Base-by-base conservation (phyloP, 83 land plant genomes). In the Picea abies region DNA sequence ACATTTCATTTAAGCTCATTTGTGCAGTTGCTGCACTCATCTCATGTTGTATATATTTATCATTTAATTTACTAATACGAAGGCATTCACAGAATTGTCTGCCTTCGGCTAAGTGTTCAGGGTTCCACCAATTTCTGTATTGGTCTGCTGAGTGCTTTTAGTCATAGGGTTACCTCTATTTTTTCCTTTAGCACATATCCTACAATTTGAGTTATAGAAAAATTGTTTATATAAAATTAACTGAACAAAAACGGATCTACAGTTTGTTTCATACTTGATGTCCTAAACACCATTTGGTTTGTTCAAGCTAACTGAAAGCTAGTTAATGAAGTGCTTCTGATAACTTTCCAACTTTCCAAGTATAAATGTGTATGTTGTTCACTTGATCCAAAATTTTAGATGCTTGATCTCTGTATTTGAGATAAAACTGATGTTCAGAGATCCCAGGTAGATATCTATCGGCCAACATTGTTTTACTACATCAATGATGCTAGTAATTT, bases 61-160 rank as follows among this genome's bases (percentile, higher is more conserved):
- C 58, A 56, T 56, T 56, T 56, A 56, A 56, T 56, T 52, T 56
- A 56, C 58, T 56, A 56, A 56, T 56, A 56, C 15, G 58, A 56
- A 56, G 58, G 58, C 58, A 56, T 56, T 56, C 58, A 12, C 15
- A 56, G 58, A 56, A 56, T 56, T 56, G 58, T 56, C 58, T 56
- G 58, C 58, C 58, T 56, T 56, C 58, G 3, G 58, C 58, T 56
- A 56, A 56, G 58, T 11, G 58, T 56, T 56, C 58, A 56, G 15
- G 58, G 15, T 56, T 56, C 58, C 58, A 11, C 58, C 15, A 11
- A 11, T 11, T 56, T 11, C 58, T 56, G 58, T 56, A 56, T 11
- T 56, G 14, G 49, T 17, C 75, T 70, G 75, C 37, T 35, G 47
- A 70, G 75, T n/a, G 47, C 35, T 37, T 70, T 70, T n/a, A 70